These are phyloP conservation scores for Coemansia sp. DNA, from an alignment of 192 early-diverging fungal genomes.

Conservation along the genomic window DNA sequence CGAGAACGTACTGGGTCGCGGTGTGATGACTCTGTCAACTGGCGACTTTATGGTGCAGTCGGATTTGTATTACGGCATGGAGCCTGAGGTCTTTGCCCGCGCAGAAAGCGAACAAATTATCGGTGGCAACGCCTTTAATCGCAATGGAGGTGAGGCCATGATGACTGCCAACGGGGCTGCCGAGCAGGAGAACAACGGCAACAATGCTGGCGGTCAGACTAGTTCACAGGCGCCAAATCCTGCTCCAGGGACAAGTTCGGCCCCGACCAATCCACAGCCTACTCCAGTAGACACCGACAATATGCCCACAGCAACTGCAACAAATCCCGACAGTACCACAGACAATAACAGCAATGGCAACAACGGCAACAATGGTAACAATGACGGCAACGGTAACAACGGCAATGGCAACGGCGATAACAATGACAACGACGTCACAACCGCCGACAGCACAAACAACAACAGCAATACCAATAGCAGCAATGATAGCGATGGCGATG, in stretches of 20 bases:
- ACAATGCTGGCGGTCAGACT: neutral
- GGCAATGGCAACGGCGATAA: neutral
- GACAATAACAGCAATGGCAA: too few relatives aligned
- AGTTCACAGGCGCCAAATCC: neutral
- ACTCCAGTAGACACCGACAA: neutral
- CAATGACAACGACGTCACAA: neutral
- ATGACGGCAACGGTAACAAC: too few relatives aligned
- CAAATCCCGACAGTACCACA: too few relatives aligned
- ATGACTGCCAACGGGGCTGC: neutral
- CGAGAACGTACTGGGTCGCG: constrained; percentile 11
- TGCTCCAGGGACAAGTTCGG: neutral
- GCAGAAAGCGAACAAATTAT: neutral
- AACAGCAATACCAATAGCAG: neutral
- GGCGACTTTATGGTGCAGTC: neutral
- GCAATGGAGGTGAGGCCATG: neutral
- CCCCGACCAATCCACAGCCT: neutral
- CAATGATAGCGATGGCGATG: neutral
- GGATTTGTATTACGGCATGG: neutral
- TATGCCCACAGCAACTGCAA: too few relatives aligned
- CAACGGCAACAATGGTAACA: too few relatives aligned
- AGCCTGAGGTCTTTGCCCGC: neutral
- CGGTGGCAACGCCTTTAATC: constrained; percentile 3
- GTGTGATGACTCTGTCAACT: constrained; percentile 4
- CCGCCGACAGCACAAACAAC: neutral
- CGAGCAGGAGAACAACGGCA: neutral